Conservation (phyloP, 78 protist species). For the Emiliania huxleyi region DNA sequence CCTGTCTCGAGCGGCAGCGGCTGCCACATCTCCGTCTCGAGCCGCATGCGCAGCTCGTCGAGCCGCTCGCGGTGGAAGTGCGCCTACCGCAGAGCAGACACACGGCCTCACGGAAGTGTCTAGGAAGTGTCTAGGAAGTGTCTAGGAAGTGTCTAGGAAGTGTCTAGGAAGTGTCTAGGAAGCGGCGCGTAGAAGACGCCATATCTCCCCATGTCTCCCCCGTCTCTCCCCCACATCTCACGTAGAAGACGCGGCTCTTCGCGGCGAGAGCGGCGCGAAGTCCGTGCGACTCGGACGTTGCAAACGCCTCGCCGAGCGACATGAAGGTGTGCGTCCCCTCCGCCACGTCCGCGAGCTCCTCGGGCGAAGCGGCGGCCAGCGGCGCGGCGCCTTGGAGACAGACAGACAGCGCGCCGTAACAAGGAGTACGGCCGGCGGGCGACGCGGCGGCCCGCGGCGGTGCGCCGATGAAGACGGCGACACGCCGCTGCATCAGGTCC, state of each 20-base stretch:
- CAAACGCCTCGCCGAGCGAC: neutral
- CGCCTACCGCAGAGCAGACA: too few relatives aligned
- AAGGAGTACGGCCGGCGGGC: neutral
- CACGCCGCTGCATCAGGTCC: neutral
- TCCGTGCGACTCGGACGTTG: neutral
- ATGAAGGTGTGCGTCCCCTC: neutral
- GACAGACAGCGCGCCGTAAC: neutral
- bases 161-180: too few relatives aligned
- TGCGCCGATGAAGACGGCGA: neutral
- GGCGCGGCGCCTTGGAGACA: too few relatives aligned
- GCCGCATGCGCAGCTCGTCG: neutral
- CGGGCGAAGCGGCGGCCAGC: neutral
- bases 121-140: too few relatives aligned
- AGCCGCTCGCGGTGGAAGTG: neutral
- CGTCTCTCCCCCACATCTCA: too few relatives aligned
- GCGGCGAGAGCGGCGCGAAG: neutral
- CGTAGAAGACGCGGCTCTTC: neutral
- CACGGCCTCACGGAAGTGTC: too few relatives aligned
- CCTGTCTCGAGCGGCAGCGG: neutral
- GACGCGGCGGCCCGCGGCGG: neutral
- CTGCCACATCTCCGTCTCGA: neutral
- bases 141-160: too few relatives aligned
- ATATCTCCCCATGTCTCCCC: too few relatives aligned
- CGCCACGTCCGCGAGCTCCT: neutral
- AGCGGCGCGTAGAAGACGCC: too few relatives aligned